A percentile compares a stretch with the other conserved stretches of the same genome.
These are phyloP conservation scores for Symmetrospora coprosmae DNA, from an alignment of 768 basidiomycete genomes.

Conservation along the genomic window DNA sequence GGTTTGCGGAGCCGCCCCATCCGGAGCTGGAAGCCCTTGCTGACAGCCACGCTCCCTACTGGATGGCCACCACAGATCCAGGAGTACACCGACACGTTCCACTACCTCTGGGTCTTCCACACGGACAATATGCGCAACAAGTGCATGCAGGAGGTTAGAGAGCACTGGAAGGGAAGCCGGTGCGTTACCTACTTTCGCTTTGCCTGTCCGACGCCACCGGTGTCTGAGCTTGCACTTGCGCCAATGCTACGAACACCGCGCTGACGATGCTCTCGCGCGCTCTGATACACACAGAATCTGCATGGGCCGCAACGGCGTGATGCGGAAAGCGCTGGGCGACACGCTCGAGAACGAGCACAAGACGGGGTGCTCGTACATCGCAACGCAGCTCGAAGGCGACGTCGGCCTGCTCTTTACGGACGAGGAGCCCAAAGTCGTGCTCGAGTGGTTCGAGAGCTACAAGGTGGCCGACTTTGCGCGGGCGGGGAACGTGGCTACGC, in stretches of 20 bases:
- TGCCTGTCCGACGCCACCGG: conserved; percentile 61
- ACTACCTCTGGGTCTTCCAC: conserved; percentile 87
- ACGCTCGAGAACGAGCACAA: conserved; percentile 75
- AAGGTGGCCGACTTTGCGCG: conserved; percentile 81
- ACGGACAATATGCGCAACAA: conserved; percentile 92
- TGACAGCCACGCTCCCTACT: not conserved
- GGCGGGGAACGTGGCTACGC: conserved; percentile 61
- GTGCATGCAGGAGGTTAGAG: conserved; percentile 81
- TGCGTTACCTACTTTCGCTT: conserved; percentile 22
- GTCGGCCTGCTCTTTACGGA: conserved; percentile 87
- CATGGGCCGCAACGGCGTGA: conserved; percentile 46
- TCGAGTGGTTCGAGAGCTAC: conserved; percentile 88
- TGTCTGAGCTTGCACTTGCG: not conserved
- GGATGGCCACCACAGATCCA: conserved; percentile 48
- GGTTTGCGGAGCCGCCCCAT: too few relatives aligned
- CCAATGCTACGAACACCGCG: too few relatives aligned
- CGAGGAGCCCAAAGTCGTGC: conserved; percentile 72
- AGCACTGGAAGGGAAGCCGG: conserved; percentile 77
- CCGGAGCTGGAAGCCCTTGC: too few relatives aligned
- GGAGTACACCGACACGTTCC: conserved; percentile 71
- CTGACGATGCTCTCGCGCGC: too few relatives aligned
- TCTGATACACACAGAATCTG: conserved; percentile 26
- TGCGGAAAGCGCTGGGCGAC: conserved; percentile 87
- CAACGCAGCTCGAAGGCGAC: conserved; percentile 85
- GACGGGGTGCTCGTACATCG: conserved; percentile 61